Conservation (phyloP, 1,139 yeast genomes). For the Blastobotrys capitulatus region DNA sequence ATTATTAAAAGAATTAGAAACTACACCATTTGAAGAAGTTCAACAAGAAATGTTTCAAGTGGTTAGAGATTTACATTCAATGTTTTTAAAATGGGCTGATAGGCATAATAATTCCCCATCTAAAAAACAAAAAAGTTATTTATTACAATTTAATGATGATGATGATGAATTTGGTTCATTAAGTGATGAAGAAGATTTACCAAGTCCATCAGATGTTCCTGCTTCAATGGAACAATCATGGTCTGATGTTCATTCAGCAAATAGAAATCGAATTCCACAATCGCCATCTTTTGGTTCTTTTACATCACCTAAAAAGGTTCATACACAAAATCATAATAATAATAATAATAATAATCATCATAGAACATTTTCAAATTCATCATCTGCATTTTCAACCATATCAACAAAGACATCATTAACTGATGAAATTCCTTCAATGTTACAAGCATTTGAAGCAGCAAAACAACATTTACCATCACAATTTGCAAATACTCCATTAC, state of each 20-base stretch:
- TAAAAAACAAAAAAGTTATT: background rate
- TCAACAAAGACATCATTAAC: slow-evolving; percentile 18
- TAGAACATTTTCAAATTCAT: slow-evolving; percentile 8
- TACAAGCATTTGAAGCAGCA: slow-evolving; percentile 29
- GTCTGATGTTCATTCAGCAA: slow-evolving; percentile 4
- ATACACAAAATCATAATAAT: background rate
- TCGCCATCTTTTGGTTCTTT: background rate
- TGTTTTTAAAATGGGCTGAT: slow-evolving; percentile 30
- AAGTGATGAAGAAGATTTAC: background rate
- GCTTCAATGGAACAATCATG: slow-evolving; percentile 12
- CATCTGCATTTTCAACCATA: slow-evolving; percentile 4
- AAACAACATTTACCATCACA: slow-evolving; percentile 7
- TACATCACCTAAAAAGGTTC: background rate
- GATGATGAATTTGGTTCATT: background rate
- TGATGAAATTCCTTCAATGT: slow-evolving; percentile 27
- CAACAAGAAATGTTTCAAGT: slow-evolving; percentile 35
- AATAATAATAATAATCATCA: background rate
- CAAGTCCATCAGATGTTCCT: background rate
- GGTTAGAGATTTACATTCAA: slow-evolving; percentile 31
- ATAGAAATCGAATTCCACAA: background rate
- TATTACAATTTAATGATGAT: background rate
- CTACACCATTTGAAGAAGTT: slow-evolving; percentile 30
- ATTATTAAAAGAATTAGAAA: slow-evolving; percentile 30
- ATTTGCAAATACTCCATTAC: background rate
- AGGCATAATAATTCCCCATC: slow-evolving; percentile 1